Evolutionary conservation across 2,329 filamentous ascomycete genomes (phyloP), one percentile per base, ranked within the genome.

Genomic region (Fusarium solani-melongenae): DNA sequence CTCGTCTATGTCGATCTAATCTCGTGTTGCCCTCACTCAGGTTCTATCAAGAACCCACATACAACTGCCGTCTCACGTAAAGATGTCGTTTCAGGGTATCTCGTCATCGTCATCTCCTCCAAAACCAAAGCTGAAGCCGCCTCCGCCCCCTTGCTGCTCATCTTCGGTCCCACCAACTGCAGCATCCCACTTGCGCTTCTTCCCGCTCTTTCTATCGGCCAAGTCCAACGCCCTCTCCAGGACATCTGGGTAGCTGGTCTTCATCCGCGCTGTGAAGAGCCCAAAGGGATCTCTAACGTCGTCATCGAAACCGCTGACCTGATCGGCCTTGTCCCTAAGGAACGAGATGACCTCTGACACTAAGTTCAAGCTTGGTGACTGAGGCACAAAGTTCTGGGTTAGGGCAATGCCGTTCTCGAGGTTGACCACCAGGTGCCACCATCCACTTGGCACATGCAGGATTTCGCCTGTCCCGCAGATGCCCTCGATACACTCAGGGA

Each of bases 391-490:
- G 80, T 98, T 98, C 81, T 98, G 96, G 9, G 96, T 98, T 73
- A 98, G 88, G 5, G 96, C 96, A 72, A 98, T 93, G 49, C 93
- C 93, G 14, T 90, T 88, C 76, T 95, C 93, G 2, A 98, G 85
- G 79, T 98, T 98, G 53, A 98, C 92, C 11, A 98, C 96, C 34
- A 98, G 86, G 85, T 98, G 96, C 92, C 96, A 98, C 96, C 96
- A 98, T 7, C 96, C 95, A 60, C 92, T 95, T 0, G 96, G 96
- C 7, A 98, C 96, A 80, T 98, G 94, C 58, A 98, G 83, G 17
- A 98, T 92, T 82, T 98, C 96, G 3, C 96, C 96, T 46, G 91
- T 90, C 15, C 85, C 83, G 80, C 96, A 98, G 31, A 98, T 91
- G 0, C 94, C 96, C 83, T 98, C 96, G 33, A 93, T 83, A 78